A percentile compares a stretch with the other conserved stretches of the same genome.
These are phyloP conservation scores for Paecilomyces fulvus DNA, from an alignment of 2,329 filamentous ascomycete species.

Conservation along the genomic window DNA sequence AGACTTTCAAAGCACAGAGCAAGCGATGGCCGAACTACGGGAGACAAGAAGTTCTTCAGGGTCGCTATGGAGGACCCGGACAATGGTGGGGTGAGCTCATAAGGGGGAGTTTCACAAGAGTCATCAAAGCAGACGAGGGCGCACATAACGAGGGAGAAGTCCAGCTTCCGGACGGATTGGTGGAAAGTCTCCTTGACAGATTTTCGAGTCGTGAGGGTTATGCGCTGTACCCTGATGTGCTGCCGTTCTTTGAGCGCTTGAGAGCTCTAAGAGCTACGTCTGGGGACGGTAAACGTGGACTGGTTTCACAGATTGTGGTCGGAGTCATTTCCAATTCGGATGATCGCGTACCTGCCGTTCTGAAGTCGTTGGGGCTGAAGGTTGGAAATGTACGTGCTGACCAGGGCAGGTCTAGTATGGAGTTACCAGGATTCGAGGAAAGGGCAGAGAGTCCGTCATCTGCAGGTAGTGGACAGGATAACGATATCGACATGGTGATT, in stretches of 20 bases:
- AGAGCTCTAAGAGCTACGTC: slow-evolving; percentile 11
- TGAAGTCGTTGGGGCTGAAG: slow-evolving; percentile 30
- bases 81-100: slow-evolving; percentile 40
- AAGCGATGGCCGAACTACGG: slow-evolving; percentile 36
- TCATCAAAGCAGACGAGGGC: slow-evolving; percentile 8
- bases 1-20: slow-evolving; percentile 23
- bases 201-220: slow-evolving; percentile 35
- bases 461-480: background rate
- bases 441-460: background rate
- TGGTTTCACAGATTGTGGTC: slow-evolving; percentile 20
- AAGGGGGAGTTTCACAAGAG: slow-evolving; percentile 24
- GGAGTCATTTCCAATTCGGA: slow-evolving; percentile 41
- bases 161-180: slow-evolving; percentile 25
- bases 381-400: slow-evolving; percentile 28
- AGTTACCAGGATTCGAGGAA: slow-evolving; percentile 18
- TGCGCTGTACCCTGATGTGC: slow-evolving; percentile 31
- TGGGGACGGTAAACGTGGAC: slow-evolving; percentile 17
- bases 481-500: slow-evolving; percentile 37
- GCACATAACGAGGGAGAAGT: background rate
- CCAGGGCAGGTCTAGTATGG: slow-evolving; percentile 19
- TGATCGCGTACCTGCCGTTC: slow-evolving; percentile 32
- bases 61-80: slow-evolving; percentile 28
- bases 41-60: slow-evolving; percentile 26
- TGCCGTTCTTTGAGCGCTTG: slow-evolving; percentile 27
- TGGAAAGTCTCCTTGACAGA: slow-evolving; percentile 25